A percentile compares a stretch with the other conserved stretches of the same genome.
phyloP scores from a whole-genome alignment of 2,329 filamentous ascomycete species.

The Onygena corvina region DNA sequence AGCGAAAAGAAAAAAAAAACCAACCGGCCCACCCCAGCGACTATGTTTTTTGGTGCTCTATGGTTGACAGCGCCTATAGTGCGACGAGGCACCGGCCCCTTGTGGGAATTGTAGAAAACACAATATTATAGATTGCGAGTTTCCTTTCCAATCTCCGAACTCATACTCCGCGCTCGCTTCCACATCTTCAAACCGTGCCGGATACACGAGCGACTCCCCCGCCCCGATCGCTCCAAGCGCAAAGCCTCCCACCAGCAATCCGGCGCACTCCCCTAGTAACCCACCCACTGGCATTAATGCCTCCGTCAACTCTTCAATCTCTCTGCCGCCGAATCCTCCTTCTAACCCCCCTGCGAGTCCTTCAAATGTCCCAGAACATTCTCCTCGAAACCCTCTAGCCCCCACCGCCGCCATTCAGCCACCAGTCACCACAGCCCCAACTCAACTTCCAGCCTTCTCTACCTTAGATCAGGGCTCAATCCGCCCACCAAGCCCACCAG shows the following conservation, averaged over 20 bases:
- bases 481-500: conserved; percentile 4
- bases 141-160: conserved; percentile 10
- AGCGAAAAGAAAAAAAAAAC: too few relatives aligned
- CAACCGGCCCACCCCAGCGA: neutral
- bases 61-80: conserved; percentile 14
- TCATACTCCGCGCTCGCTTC: neutral
- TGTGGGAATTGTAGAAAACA: conserved; percentile 21
- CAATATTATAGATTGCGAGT: conserved; percentile 19
- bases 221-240: neutral
- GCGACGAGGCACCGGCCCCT: conserved; percentile 19
- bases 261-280: too few relatives aligned
- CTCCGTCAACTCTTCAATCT: neutral
- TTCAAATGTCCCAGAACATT: neutral
- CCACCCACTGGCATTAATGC: neutral
- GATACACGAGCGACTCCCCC: neutral
- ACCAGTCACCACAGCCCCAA: conserved; percentile 2
- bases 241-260: too few relatives aligned
- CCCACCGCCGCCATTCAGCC: neutral
- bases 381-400: neutral
- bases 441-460: conserved; percentile 10
- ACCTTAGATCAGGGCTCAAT: neutral
- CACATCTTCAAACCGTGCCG: neutral
- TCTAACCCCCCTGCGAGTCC: neutral
- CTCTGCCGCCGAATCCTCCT: neutral
- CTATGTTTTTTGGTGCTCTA: neutral